Evolutionary conservation across 306 rosid species (phyloP).

Genomic region (Cucurbita argyrosperma): DNA sequence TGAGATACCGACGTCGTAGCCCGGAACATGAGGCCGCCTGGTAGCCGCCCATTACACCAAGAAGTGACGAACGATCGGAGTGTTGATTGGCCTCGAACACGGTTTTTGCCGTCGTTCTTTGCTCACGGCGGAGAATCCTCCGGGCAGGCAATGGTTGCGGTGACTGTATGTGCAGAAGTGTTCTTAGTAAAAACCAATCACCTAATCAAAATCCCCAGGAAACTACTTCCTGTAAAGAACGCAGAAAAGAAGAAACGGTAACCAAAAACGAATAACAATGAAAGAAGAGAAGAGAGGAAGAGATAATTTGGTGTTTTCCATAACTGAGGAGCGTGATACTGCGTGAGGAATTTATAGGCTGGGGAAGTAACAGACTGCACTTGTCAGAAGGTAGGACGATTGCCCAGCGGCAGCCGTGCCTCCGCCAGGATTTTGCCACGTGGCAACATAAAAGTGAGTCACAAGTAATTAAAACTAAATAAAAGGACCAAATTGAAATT

Average conservation of each 20-base stretch:
- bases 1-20: constrained; percentile 5
- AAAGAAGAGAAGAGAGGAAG: neutral
- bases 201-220: neutral
- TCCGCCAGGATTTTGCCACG: neutral
- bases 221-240: neutral
- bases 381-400: neutral
- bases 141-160: constrained; percentile 38
- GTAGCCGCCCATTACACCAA: constrained; percentile 5
- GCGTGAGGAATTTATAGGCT: constrained; percentile 1
- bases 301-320: neutral
- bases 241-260: neutral
- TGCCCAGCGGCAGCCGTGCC: neutral
- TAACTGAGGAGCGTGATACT: neutral
- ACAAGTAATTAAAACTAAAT: too few species aligned
- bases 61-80: neutral
- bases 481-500: too few species aligned
- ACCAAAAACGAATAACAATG: neutral
- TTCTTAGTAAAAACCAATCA: neutral
- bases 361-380: neutral
- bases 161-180: neutral
- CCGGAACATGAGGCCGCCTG: constrained; percentile 5
- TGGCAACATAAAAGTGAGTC: neutral
- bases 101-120: constrained; percentile 3
- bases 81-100: constrained; percentile 1
- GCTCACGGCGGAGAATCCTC: constrained; percentile 23